Conservation (phyloP, 2,329 filamentous ascomycete genomes). For the Colletotrichum theobromicola region DNA sequence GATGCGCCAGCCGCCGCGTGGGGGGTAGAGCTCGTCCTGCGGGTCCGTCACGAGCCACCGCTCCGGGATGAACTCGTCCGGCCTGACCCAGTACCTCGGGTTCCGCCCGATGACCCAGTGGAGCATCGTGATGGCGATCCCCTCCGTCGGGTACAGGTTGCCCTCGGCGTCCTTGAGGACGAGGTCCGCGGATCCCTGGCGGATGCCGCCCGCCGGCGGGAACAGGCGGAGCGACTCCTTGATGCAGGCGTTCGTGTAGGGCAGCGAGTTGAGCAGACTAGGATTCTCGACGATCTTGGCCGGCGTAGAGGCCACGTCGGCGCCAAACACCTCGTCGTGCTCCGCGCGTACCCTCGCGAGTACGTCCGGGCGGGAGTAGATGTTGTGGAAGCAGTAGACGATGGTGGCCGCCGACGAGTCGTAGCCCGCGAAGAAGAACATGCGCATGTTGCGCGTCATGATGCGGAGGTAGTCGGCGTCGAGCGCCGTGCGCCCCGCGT, state of each 20-base stretch:
- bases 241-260: conserved; percentile 58
- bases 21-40: conserved; percentile 15
- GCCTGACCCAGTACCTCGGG: conserved; percentile 44
- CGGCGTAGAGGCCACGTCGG: conserved; percentile 11
- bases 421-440: conserved; percentile 44
- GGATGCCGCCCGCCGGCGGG: conserved; percentile 53
- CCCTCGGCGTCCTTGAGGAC: conserved; percentile 48
- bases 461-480: conserved; percentile 32
- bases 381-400: conserved; percentile 31
- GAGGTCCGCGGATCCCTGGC: conserved; percentile 39
- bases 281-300: conserved; percentile 34
- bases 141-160: conserved; percentile 48
- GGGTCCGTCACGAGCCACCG: conserved; percentile 41
- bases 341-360: conserved; percentile 42
- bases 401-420: conserved; percentile 42
- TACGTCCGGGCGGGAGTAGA: conserved; percentile 33
- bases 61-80: conserved; percentile 52
- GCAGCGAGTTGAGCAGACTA: conserved; percentile 53
- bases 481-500: conserved; percentile 19
- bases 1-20: conserved; percentile 51
- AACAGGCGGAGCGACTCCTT: conserved; percentile 61
- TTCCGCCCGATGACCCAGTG: conserved; percentile 42
- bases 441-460: conserved; percentile 33
- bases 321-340: conserved; percentile 55
- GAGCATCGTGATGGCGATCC: conserved; percentile 45